Evolutionary conservation across 495 filamentous ascomycete genomes (phyloP).

Genomic region (Trichoderma gamsii): DNA sequence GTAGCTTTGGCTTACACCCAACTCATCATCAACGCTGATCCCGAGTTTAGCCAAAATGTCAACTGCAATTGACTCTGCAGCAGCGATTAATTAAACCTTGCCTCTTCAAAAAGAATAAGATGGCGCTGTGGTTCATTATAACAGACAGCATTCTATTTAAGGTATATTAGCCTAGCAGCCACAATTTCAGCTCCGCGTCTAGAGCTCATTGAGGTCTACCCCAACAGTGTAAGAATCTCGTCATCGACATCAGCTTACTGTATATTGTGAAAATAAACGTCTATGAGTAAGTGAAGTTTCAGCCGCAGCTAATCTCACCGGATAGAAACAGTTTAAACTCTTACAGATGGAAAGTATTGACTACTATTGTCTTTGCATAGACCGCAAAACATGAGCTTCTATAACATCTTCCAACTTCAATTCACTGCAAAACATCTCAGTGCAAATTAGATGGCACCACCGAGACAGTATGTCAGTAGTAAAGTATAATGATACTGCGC

Average conservation of each 20-base stretch:
- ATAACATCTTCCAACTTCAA: not conserved
- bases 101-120: not conserved
- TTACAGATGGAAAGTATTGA: not conserved
- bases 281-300: too few species aligned
- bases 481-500: not conserved
- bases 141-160: not conserved
- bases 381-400: too few species aligned
- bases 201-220: not conserved
- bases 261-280: not conserved
- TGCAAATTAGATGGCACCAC: too few species aligned
- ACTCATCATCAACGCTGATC: too few species aligned
- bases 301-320: not conserved
- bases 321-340: not conserved
- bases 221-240: conserved; percentile 1
- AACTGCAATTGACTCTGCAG: too few species aligned
- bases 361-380: too few species aligned
- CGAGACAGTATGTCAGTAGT: not conserved
- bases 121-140: not conserved
- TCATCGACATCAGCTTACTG: not conserved
- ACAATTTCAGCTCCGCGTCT: not conserved
- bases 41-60: too few species aligned
- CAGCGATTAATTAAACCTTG: too few species aligned
- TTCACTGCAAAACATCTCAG: not conserved
- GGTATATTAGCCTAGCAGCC: conserved; percentile 6
- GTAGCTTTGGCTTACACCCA: too few species aligned